Evolutionary conservation across 2,329 filamentous ascomycete genomes (phyloP).

Genomic region (Botrytis porri): DNA sequence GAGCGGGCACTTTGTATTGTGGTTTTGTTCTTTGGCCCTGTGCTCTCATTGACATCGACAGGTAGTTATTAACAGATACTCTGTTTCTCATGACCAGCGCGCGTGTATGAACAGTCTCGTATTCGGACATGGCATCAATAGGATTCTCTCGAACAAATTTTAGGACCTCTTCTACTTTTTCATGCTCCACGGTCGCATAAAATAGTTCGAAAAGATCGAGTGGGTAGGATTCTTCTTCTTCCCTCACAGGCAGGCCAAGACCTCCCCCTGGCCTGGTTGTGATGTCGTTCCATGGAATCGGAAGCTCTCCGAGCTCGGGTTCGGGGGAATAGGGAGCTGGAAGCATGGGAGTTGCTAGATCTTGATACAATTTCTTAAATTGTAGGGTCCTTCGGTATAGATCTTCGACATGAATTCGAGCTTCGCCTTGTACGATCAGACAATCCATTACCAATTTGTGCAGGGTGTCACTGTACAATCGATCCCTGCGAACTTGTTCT

Average conservation of each 20-base stretch:
- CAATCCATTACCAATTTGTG: conserved; percentile 12
- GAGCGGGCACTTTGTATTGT: not conserved
- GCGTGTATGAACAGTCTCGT: not conserved
- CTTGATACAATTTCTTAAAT: not conserved
- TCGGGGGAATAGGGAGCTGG: not conserved
- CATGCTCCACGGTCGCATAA: not conserved
- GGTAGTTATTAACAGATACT: rapidly evolving
- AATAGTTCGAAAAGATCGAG: not conserved
- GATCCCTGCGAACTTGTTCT: not conserved
- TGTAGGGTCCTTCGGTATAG: not conserved
- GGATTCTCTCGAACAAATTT: not conserved
- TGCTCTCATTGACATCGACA: not conserved
- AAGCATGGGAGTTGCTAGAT: too few relatives aligned
- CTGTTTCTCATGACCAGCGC: not conserved
- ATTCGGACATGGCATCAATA: not conserved
- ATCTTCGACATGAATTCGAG: not conserved
- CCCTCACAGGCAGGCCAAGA: not conserved
- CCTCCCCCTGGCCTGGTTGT: not conserved
- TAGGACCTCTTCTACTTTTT: not conserved
- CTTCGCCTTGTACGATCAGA: conserved; percentile 4
- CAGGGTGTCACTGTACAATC: not conserved
- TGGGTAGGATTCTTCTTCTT: not conserved
- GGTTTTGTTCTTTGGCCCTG: not conserved
- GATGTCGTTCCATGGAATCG: not conserved
- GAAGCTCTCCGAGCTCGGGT: not conserved